Evolutionary conservation across 495 filamentous ascomycete genomes (phyloP), one percentile per base, ranked within the genome.

Genomic region (Articulospora tetracladia): DNA sequence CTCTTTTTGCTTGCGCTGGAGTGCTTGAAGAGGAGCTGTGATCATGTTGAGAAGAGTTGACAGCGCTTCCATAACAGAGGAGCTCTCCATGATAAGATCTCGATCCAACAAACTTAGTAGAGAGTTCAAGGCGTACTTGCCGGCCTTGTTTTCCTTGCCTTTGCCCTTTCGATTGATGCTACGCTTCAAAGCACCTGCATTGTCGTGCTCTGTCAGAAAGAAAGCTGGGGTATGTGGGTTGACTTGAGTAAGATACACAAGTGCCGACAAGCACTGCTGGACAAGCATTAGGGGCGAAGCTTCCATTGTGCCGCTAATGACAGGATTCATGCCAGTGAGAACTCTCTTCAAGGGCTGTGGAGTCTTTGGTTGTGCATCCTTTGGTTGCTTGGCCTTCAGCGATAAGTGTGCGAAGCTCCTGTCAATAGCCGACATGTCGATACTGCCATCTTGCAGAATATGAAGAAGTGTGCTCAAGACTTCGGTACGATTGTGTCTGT

Each of bases 131-230:
- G 94, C 91, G 68, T 87, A 99, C 71, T 89, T 95, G 64, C 86
- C 87, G 0, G 90, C 90, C 70, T 88, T 93, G 66, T 73, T 81
- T 53, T 83, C 84, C 71, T 93, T 94, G 57, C 86, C 89, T 67
- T 94, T 96, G 66, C 84, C 87, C 71, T 98, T 98, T 53, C 89
- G 88, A 66, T 86, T 86, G 17, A 83, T 70, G 68, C 85, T 91
- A 36, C 86, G 77, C 74, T 96, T 97, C 53, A 93, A 77, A 13
- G 83, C 79, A 30, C 82, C 81, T 26, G 79, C 77, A 20, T 81
- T 84, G 58, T 99, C 95, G 69, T 98, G 95, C 74, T 98, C 94
- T 6, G 90, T 96, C 47, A 99, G 73, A 83, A 99, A 98, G 73
- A 97, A 93, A 49, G 86, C 90, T 25, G 92, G 86, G 49, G 98